A percentile compares a stretch with the other conserved stretches of the same genome.
Evolutionary conservation across 768 basidiomycete species (phyloP).

Genomic region (Neoboletus magnificus): DNA sequence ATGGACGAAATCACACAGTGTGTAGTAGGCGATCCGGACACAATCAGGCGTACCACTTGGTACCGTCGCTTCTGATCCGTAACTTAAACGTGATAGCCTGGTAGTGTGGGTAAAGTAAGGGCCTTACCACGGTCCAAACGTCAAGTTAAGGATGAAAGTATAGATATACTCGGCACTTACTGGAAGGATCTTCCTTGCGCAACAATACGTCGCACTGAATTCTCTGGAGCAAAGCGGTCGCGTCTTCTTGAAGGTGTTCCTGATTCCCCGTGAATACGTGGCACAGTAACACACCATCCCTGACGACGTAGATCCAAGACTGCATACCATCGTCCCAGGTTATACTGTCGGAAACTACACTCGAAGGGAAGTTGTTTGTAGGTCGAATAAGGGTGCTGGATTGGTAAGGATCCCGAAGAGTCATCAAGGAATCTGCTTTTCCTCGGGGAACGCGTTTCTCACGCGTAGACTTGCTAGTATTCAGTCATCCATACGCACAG

Average conservation of each 20-base stretch:
- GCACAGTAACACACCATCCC: slow-evolving; percentile 25
- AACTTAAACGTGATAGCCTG: slow-evolving; percentile 6
- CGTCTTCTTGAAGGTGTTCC: slow-evolving; percentile 36
- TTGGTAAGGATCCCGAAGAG: slow-evolving; percentile 22
- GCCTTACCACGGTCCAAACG: slow-evolving; percentile 11
- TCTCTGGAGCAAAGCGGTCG: slow-evolving; percentile 35
- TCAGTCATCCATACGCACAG: slow-evolving; percentile 7
- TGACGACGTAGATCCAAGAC: slow-evolving; percentile 24
- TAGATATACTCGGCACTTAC: slow-evolving; percentile 15
- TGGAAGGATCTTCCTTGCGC: slow-evolving; percentile 14
- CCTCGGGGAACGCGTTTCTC: slow-evolving; percentile 9
- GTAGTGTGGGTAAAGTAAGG: slow-evolving; percentile 30
- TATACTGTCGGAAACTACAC: slow-evolving; percentile 5
- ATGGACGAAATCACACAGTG: slow-evolving; percentile 30
- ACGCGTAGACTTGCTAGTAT: slow-evolving; percentile 5
- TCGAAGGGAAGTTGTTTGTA: slow-evolving; percentile 13
- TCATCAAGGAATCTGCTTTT: slow-evolving; percentile 18
- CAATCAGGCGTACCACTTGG: slow-evolving; percentile 27
- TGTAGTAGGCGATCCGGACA: slow-evolving; percentile 19
- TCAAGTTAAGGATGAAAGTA: background rate
- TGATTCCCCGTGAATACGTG: slow-evolving; percentile 53
- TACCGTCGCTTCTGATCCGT: slow-evolving; percentile 13
- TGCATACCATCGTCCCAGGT: slow-evolving; percentile 34
- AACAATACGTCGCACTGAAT: slow-evolving; percentile 38
- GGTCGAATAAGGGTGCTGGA: slow-evolving; percentile 17